A percentile compares a stretch with the other conserved stretches of the same genome.
These are phyloP conservation scores for Mallotus repandus DNA, from an alignment of 441 rosid species.

Conservation along the genomic window DNA sequence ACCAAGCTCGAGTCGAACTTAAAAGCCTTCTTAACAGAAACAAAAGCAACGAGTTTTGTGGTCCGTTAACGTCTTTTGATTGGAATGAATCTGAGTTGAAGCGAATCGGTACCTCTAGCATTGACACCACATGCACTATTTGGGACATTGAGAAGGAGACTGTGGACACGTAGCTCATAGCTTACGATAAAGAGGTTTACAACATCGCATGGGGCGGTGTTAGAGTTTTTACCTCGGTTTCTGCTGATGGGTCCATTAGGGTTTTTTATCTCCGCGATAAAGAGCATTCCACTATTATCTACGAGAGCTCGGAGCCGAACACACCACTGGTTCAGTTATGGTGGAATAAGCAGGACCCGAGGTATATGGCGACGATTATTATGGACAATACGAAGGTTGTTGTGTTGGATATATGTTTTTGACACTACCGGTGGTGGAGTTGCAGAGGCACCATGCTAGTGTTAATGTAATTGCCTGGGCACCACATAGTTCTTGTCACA, in stretches of 20 bases:
- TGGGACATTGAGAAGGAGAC: conserved; percentile 94
- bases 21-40: conserved; percentile 71
- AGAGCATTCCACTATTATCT: conserved; percentile 92
- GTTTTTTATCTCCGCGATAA: conserved; percentile 92
- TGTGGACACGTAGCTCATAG: conserved; percentile 90
- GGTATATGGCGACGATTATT: conserved; percentile 94
- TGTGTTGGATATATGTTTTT: conserved; percentile 88
- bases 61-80: conserved; percentile 87
- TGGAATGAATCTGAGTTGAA: conserved; percentile 97
- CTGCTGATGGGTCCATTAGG: conserved; percentile 94
- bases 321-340: conserved; percentile 87
- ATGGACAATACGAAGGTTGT: conserved; percentile 97
- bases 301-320: conserved; percentile 93
- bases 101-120: conserved; percentile 83
- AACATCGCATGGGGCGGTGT: conserved; percentile 99
- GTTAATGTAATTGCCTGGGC: conserved; percentile 99
- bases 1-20: conserved; percentile 66
- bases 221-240: conserved; percentile 94
- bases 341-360: conserved; percentile 99
- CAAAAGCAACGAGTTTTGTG: conserved; percentile 85
- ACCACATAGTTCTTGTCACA: conserved; percentile 94
- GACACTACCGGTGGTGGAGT: conserved; percentile 84
- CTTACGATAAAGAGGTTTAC: conserved; percentile 92
- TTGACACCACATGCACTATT: conserved; percentile 92
- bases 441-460: conserved; percentile 89